These are phyloP conservation scores for Tritrichomonas musculus DNA, from an alignment of 208 protist genomes.

Conservation along the genomic window DNA sequence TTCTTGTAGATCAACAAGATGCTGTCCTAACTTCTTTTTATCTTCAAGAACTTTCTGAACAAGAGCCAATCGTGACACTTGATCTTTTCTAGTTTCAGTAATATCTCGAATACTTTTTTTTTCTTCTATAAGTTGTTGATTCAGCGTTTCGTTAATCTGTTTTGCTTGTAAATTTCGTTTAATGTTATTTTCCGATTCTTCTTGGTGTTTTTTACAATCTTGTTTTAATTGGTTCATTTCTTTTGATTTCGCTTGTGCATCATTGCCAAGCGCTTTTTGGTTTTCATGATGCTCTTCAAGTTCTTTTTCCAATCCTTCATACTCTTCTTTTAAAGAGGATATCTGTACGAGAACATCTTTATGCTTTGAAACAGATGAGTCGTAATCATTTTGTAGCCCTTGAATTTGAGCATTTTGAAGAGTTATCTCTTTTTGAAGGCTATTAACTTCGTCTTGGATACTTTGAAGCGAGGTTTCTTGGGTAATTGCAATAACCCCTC, in stretches of 20 bases:
- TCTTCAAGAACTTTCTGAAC: not conserved
- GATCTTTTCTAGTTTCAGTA: not conserved
- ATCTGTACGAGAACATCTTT: not conserved
- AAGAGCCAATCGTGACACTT: not conserved
- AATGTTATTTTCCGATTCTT: no score
- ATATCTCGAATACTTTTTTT: not conserved
- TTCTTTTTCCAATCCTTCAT: not conserved
- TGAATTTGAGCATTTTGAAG: not conserved
- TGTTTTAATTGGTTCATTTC: no score
- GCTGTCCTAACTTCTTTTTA: not conserved
- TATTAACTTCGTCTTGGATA: not conserved
- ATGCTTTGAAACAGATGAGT: not conserved
- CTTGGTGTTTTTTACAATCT: no score
- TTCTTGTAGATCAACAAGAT: not conserved
- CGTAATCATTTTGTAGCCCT: not conserved
- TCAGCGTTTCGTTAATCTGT: no score
- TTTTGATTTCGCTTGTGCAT: not conserved
- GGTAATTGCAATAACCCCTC: not conserved
- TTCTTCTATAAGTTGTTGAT: no score
- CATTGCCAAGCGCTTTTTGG: not conserved
- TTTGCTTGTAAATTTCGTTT: no score
- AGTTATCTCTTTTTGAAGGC: not conserved
- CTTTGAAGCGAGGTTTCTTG: not conserved
- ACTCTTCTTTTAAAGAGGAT: not conserved
- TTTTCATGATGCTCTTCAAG: not conserved